Evolutionary conservation across 306 rosid genomes (phyloP).

Genomic region (Macrotyloma uniflorum): DNA sequence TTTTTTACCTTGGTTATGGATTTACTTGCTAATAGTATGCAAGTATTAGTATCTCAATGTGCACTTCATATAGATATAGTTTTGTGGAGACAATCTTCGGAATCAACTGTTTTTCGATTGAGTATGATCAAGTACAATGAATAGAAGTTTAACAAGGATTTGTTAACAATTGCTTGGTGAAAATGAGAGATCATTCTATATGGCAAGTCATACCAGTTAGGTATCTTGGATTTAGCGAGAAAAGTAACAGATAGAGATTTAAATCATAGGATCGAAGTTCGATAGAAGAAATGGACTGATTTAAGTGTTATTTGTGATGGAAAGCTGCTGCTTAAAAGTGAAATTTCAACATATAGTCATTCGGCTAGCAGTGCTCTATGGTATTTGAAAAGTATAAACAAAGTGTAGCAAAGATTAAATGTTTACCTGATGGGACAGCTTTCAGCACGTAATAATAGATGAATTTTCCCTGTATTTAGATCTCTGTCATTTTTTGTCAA

Average conservation of each 20-base stretch:
- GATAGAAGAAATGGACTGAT: background rate
- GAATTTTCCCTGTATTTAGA: conserved; percentile 21
- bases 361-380: background rate
- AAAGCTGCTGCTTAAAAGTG: background rate
- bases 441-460: background rate
- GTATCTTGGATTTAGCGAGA: background rate
- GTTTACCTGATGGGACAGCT: no score
- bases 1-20: background rate
- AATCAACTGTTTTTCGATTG: background rate
- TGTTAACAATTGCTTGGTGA: background rate
- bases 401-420: background rate
- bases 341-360: background rate
- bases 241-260: background rate
- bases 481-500: background rate
- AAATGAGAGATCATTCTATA: background rate
- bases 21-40: background rate
- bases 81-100: background rate
- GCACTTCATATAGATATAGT: background rate
- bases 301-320: background rate
- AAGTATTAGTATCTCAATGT: background rate
- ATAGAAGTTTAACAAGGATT: background rate
- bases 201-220: background rate
- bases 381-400: background rate
- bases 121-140: background rate
- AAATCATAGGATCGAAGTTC: background rate